Base-by-base conservation (phyloP, 1,139 yeast genomes). In the Sugiyamaella paludigena region DNA sequence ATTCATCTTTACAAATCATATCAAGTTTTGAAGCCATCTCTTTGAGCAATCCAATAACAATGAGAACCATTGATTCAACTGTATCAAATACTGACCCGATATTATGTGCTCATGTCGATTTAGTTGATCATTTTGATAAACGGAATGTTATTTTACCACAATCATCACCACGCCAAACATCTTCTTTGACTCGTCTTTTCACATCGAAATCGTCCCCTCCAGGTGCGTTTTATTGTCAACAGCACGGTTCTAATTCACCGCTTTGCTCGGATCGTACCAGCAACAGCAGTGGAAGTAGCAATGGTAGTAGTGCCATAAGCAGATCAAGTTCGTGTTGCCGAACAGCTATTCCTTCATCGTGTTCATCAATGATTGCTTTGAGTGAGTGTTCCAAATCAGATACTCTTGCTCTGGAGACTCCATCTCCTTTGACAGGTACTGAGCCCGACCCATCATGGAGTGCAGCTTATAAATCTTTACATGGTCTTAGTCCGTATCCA, bases 391-490 rank as follows among this genome's bases (percentile, higher is more conserved):
- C 43, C 13, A 11, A 35, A 9, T 19, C 19, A 13, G 12, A 9
- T 2, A 13, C 42, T 29, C 29, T 19, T 29, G 12, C 36, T 12
- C 15, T 24, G 10, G 44, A 42, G 16, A 36, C 40, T 4, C 40
- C 40, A 8, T 19, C 24, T 5, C 24, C 24, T 3, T 19, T 19
- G 5, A 35, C 37, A 7, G 27, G 19, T 27, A 19, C 37, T 24
- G 19, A 35, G 2, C 43, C 43, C 2, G 48, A 35, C 32, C 40
- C 47, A 7, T 37, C 48, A 12, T 38, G 48, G 40, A 45, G 43
- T 8, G 48, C 36, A 3, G 43, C 33, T 28, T 38, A 40, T 32
- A 40, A 45, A 15, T 32, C 36, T 9, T 35, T 42, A 11, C 48
- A 35, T 13, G 48, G 40, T 6, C 32, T 34, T 32, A 39, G 31